These are phyloP conservation scores for Backusella tarrabulga DNA, from an alignment of 192 early-diverging fungal species.

Conservation along the genomic window DNA sequence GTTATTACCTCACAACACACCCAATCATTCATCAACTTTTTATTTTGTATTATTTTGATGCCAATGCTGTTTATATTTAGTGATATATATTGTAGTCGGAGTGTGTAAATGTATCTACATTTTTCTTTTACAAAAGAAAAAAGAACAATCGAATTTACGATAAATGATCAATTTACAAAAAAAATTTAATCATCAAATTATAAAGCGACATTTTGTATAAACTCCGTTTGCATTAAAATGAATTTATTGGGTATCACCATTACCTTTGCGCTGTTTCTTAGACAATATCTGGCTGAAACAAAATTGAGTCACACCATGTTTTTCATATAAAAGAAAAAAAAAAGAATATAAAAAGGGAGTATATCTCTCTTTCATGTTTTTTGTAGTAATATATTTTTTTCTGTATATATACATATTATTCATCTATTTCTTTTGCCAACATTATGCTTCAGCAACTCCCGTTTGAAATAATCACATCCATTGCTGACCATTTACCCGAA, in stretches of 20 bases:
- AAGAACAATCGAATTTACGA: not conserved
- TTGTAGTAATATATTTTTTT: not conserved
- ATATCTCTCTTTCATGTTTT: not conserved
- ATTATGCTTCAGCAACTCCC: constrained; percentile 16
- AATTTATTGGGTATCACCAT: not conserved
- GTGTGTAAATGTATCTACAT: not conserved
- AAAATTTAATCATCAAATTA: not conserved
- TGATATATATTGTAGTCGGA: not conserved
- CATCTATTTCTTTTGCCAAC: constrained; percentile 3
- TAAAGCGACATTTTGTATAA: not conserved
- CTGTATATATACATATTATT: not conserved
- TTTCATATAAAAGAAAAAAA: not conserved
- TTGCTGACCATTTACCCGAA: not conserved
- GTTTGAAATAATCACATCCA: constrained; percentile 10
- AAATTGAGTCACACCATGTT: not conserved
- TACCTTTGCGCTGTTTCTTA: not conserved
- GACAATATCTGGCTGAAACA: not conserved
- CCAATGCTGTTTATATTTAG: not conserved
- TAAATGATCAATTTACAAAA: not conserved
- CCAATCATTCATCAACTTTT: not conserved
- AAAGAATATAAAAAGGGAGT: not conserved
- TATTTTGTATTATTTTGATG: not conserved
- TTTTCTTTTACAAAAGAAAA: not conserved
- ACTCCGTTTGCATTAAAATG: not conserved
- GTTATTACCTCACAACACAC: not conserved